A percentile compares a stretch with the other conserved stretches of the same genome.
Conservation (phyloP, 139 green algal genomes). For the Spirogloea muscicola region DNA sequence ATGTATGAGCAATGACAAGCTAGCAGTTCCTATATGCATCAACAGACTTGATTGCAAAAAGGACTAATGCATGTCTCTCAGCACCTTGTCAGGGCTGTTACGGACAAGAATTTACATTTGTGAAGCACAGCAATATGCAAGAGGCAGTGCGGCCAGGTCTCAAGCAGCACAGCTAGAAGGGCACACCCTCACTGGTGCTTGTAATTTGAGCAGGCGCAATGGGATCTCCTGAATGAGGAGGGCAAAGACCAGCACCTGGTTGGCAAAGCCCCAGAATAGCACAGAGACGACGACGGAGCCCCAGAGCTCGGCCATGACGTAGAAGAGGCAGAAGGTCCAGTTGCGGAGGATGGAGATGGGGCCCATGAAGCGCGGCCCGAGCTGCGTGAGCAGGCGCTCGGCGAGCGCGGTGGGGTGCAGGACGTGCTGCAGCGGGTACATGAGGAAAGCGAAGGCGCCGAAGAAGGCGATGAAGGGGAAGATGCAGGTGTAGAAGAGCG, state of each 20-base stretch:
- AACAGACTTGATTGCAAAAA: too few relatives aligned
- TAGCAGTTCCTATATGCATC: too few relatives aligned
- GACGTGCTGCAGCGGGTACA: constrained; percentile 87
- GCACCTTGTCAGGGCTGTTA: neutral
- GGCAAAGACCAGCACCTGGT: constrained; percentile 68
- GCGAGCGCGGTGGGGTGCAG: constrained; percentile 86
- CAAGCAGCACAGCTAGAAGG: neutral
- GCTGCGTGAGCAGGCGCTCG: constrained; percentile 67
- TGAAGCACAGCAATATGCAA: neutral
- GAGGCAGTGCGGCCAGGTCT: neutral
- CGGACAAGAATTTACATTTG: constrained; percentile 11
- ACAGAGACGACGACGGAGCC: constrained; percentile 97
- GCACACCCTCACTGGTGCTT: too few relatives aligned
- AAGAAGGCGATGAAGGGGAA: constrained; percentile 99
- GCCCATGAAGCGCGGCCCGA: constrained; percentile 77
- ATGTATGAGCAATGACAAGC: too few relatives aligned
- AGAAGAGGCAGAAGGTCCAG: constrained; percentile 99
- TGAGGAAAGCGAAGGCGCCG: constrained; percentile 85
- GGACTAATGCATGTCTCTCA: neutral
- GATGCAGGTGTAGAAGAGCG: constrained; percentile 97
- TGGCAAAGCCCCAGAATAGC: constrained; percentile 98
- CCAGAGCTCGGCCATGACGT: constrained; percentile 99
- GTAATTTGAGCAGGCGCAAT: neutral
- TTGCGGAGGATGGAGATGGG: constrained; percentile 98
- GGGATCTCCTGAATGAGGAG: neutral